Base-by-base conservation (phyloP, 352 stramenopile species). In the Pythium rishiriense region DNA sequence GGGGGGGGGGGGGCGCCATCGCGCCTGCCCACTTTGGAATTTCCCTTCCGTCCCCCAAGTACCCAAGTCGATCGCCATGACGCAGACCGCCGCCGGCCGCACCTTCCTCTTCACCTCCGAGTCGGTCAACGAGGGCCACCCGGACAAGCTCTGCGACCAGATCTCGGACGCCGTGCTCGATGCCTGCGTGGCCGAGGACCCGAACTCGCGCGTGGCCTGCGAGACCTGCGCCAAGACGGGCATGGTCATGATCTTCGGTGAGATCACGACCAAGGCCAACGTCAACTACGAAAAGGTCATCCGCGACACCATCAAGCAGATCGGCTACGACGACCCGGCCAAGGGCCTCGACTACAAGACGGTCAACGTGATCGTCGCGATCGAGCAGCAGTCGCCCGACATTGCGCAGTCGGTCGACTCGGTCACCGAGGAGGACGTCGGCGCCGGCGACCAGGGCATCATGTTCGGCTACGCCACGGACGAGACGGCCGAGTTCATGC, bases 181-280 rank as follows among this genome's bases (percentile, higher is more conserved):
- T 78, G 97, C 97, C 54, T 99, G 97, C 81, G 81, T 99, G 49
- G 83, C 85, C n/a, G 94, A 98, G 72, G 97, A 99, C 81, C 97
- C 97, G 56, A 94, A 98, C 75, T 98, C 97, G 66, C 97, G 98
- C 74, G 97, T 99, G 43, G 97, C 97, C 28, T 99, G 96, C 66
- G 98, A 99, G 85, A 99, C 97, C 31, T 98, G 96, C 81, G 97
- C 93, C 70, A 99, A 99, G 89, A 99, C 97, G 4, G 97, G 97
- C 73, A 99, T 99, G 90, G 96, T 99, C 65, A 99, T 99, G 96
- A 98, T 99, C 73, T 99, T 99, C 73, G 98, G 98, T 62, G 97
- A 99, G 88, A 99, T 99, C 79, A 99, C 96, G 65, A 99, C 97
- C 57, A 98, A 97, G 70, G 96, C 97, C 55, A 98, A 96, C 45